Evolutionary conservation across 2,329 filamentous ascomycete species (phyloP).

Genomic region (Fusarium sp.): DNA sequence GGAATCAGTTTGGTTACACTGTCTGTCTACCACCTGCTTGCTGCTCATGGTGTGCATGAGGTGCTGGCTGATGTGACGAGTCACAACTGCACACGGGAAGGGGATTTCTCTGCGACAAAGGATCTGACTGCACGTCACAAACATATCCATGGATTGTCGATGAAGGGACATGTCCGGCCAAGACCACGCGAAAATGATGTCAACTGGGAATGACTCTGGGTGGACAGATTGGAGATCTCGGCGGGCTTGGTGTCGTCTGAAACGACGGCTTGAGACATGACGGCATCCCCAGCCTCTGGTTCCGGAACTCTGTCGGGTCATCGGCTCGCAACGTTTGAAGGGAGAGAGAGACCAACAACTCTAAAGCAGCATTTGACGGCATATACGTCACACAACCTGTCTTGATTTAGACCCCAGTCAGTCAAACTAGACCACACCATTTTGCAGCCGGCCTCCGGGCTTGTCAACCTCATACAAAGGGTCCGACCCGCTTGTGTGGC

Average conservation of each 20-base stretch:
- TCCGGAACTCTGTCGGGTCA: background rate
- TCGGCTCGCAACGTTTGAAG: background rate
- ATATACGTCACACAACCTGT: slow-evolving; percentile 31
- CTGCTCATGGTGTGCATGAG: slow-evolving; percentile 11
- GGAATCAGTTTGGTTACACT: slow-evolving; percentile 33
- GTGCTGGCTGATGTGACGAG: slow-evolving; percentile 19
- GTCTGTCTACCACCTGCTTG: slow-evolving; percentile 22
- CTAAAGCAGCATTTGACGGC: background rate
- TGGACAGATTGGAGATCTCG: background rate
- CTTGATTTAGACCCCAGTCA: background rate
- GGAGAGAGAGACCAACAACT: background rate
- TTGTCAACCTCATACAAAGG: slow-evolving; percentile 2
- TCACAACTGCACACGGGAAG: slow-evolving; percentile 1
- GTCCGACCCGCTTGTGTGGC: slow-evolving; percentile 2
- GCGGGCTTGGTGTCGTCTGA: slow-evolving; percentile 26
- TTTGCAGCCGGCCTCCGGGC: background rate
- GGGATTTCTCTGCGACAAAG: slow-evolving; percentile 1
- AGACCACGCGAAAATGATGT: slow-evolving; percentile 20
- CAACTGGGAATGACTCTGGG: slow-evolving; percentile 11
- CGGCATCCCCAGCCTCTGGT: slow-evolving; percentile 24
- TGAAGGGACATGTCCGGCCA: background rate
- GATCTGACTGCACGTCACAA: slow-evolving; percentile 12
- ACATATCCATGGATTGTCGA: background rate
- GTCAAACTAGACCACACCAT: slow-evolving; percentile 10
- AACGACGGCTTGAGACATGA: slow-evolving; percentile 39